Evolutionary conservation across 2,329 filamentous ascomycete species (phyloP).

Genomic region (Pseudogymnoascus sp.): DNA sequence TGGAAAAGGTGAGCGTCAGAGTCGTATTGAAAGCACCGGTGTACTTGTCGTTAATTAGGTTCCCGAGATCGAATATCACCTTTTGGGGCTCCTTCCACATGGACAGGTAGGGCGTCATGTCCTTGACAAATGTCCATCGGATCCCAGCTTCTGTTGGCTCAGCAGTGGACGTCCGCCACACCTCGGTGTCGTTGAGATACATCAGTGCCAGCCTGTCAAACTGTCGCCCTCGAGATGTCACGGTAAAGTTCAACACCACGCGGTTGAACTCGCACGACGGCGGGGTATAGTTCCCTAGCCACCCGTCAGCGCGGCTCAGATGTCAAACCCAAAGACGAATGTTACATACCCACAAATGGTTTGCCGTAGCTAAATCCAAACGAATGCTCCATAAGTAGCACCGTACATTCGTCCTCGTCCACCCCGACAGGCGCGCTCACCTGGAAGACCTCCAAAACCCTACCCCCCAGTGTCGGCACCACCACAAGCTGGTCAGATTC

Average conservation of each 20-base stretch:
- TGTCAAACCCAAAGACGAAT: conserved; percentile 10
- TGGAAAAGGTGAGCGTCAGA: conserved; percentile 65
- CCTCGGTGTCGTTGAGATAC: conserved; percentile 67
- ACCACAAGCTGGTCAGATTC: background rate
- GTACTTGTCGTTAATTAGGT: conserved; percentile 61
- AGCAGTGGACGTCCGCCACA: conserved; percentile 78
- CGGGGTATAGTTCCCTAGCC: conserved; percentile 53
- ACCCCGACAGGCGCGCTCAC: conserved; percentile 53
- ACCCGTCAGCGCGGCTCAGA: background rate
- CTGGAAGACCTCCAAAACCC: conserved; percentile 56
- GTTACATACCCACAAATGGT: conserved; percentile 58
- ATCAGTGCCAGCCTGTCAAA: conserved; percentile 69
- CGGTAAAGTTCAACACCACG: conserved; percentile 68
- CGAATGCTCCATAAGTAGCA: conserved; percentile 59
- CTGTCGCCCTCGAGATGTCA: conserved; percentile 61
- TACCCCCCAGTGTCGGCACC: background rate
- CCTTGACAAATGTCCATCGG: conserved; percentile 67
- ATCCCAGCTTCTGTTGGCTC: conserved; percentile 67
- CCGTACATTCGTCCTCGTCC: conserved; percentile 34
- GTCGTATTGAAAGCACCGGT: conserved; percentile 68
- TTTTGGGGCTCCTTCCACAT: conserved; percentile 63
- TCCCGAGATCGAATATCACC: conserved; percentile 72
- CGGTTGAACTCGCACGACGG: conserved; percentile 64
- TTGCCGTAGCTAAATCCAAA: conserved; percentile 67
- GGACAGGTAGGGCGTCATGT: conserved; percentile 63